phyloP scores from a whole-genome alignment of 169 alveolate genomes.

The Plasmodium vinckei region DNA sequence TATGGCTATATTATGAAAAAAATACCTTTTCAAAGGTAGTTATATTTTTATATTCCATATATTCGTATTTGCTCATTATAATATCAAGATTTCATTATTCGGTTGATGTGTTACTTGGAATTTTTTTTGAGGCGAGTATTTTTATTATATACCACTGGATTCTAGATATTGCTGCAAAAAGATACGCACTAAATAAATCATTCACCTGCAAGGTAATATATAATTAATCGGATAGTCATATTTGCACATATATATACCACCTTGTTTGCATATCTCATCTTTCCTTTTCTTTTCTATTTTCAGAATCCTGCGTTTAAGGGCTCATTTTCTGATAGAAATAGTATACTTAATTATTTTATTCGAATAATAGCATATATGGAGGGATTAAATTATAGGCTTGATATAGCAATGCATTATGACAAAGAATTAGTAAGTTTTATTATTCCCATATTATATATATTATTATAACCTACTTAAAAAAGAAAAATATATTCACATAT shows the following conservation, averaged over 20 bases:
- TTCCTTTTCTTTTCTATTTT: background rate
- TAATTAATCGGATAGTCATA: background rate
- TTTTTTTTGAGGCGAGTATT: slow-evolving; percentile 36
- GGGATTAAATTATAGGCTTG: slow-evolving; percentile 34
- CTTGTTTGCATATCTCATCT: background rate
- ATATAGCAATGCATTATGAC: slow-evolving; percentile 33
- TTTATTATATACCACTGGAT: slow-evolving; percentile 37
- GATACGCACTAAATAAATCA: slow-evolving; percentile 46
- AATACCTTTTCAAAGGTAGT: slow-evolving; percentile 39
- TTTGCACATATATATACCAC: background rate
- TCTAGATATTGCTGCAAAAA: slow-evolving; percentile 44
- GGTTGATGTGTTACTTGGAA: slow-evolving; percentile 85
- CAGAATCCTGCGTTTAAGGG: slow-evolving; percentile 11
- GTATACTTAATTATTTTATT: slow-evolving; percentile 15
- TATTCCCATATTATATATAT: too few species aligned
- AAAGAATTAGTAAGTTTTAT: slow-evolving; percentile 50
- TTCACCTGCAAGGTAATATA: slow-evolving; percentile 22
- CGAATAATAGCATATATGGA: slow-evolving; percentile 25
- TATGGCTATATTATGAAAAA: slow-evolving; percentile 70
- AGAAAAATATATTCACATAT: too few species aligned
- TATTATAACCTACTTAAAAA: too few species aligned
- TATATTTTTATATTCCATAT: slow-evolving; percentile 28
- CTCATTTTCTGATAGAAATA: slow-evolving; percentile 26
- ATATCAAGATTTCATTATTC: slow-evolving; percentile 83
- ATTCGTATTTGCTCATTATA: slow-evolving; percentile 68